Conservation (phyloP, 257 asterid genomes). For the Solanum arcanum region DNA sequence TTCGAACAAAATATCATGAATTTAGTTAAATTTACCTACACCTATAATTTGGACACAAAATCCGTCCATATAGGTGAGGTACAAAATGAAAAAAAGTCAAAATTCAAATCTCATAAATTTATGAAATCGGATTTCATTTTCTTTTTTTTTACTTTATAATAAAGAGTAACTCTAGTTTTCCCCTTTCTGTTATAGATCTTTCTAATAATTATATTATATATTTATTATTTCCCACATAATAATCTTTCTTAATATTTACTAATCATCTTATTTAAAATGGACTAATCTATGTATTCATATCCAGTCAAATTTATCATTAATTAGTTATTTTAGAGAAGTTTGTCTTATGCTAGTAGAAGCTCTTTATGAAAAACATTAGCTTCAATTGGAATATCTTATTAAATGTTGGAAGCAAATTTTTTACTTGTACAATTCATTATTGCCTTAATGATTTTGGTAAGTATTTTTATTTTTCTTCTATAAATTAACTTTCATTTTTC, state of each 20-base stretch:
- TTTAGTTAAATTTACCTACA: neutral
- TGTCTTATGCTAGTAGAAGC: neutral
- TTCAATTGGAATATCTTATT: neutral
- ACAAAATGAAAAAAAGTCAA: neutral
- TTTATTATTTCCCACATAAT: neutral
- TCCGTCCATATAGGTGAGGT: neutral
- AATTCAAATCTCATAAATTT: neutral
- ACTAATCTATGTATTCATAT: neutral
- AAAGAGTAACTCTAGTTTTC: neutral
- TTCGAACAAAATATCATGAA: neutral
- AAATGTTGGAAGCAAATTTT: neutral
- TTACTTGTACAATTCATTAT: neutral
- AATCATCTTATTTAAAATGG: neutral
- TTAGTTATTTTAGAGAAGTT: neutral
- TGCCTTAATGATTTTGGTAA: neutral
- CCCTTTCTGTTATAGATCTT: neutral
- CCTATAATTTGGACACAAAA: neutral
- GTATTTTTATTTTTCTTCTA: neutral
- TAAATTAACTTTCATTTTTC: neutral
- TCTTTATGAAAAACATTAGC: neutral
- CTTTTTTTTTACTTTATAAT: no score
- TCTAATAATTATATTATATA: neutral
- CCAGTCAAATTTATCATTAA: neutral
- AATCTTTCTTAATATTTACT: neutral
- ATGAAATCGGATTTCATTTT: neutral